A percentile compares a stretch with the other conserved stretches of the same genome.
These are phyloP conservation scores for Pleurostoma richardsiae DNA, from an alignment of 2,329 filamentous ascomycete genomes.

Conservation along the genomic window DNA sequence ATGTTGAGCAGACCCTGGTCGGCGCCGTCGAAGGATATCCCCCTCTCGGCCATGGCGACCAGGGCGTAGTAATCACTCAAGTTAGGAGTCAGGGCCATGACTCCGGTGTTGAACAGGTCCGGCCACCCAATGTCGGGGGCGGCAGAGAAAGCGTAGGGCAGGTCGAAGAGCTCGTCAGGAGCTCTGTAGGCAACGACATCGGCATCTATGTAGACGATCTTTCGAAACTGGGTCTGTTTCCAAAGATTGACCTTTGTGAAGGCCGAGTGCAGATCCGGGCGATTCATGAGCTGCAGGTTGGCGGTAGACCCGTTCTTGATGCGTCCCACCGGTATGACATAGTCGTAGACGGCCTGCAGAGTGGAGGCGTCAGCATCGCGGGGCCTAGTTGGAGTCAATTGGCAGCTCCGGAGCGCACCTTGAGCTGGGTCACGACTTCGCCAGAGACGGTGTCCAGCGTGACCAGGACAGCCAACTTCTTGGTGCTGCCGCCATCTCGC, in stretches of 20 bases:
- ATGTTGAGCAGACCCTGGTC: conserved; percentile 95
- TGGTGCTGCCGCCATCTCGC: conserved; percentile 80
- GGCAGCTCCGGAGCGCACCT: conserved; percentile 42
- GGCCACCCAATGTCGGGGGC: conserved; percentile 97
- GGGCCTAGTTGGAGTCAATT: background rate
- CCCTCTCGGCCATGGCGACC: conserved; percentile 74
- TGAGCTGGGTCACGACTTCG: conserved; percentile 72
- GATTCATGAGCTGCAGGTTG: conserved; percentile 89
- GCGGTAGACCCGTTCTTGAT: conserved; percentile 72
- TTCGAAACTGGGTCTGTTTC: conserved; percentile 84
- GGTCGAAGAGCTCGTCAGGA: conserved; percentile 84
- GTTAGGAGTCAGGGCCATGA: conserved; percentile 87
- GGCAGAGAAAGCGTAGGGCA: conserved; percentile 56
- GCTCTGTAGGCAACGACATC: conserved; percentile 88
- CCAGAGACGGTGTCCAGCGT: conserved; percentile 74
- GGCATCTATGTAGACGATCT: conserved; percentile 91
- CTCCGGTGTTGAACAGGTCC: conserved; percentile 95
- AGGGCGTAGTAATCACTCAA: conserved; percentile 85
- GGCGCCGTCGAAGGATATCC: conserved; percentile 93
- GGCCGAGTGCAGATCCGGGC: conserved; percentile 81
- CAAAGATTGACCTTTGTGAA: conserved; percentile 97
- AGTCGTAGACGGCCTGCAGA: conserved; percentile 73
- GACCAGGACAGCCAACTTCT: conserved; percentile 80
- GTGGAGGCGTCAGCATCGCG: conserved; percentile 14
- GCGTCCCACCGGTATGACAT: conserved; percentile 77